Base-by-base conservation (phyloP, 148 eudicot genomes). In the Polygonum aviculare region DNA sequence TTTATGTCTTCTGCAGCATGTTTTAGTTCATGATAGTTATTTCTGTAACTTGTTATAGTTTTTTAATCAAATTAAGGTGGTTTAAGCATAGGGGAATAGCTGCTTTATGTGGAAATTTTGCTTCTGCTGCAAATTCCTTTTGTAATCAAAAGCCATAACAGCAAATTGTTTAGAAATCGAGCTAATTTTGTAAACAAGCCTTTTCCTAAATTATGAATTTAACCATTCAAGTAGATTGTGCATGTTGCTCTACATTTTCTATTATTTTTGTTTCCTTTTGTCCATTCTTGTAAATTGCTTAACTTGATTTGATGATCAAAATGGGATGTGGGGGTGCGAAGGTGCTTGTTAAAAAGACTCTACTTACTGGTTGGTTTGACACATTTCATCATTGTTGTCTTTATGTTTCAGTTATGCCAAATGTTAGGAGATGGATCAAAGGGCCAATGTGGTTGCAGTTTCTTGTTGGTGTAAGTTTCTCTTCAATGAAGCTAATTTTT, bases 371-470 rank as follows among this genome's bases (percentile, higher is more conserved):
- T 63, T 63, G 41, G 1, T 19, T 57, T 57, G 63, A 63, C 36
- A 35, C 12, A 15, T 62, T 62, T 62, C 19, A 63, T 14, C 55
- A 44, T 44, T 7, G 0, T 26, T 26, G 0, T 26, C 62, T 16
- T 19, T 10, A 74, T 78, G 74, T 57, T 81, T 74, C 92, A 94
- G 98, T 88, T 54, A 92, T 94, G 98, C 98, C 97, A 41, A 77
- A 81, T 69, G 97, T 94, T 55, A 87, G 78, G 76, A 89, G 83
- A 84, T 83, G 83, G 82, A 80, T 94, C 65, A 94, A 83, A 85
- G 91, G 97, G 75, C 97, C 98, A 44, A 94, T 94, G 89, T 94
- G 93, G 98, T 81, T 94, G 84, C 97, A 94, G 77, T 94, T 94
- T 76, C 91, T 94, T 47, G 73, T 94, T 81, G 98, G 96, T 77